Evolutionary conservation across 305 asterid species (phyloP), one percentile per base, ranked within the genome.

Genomic region (Fraxinus paxiana): DNA sequence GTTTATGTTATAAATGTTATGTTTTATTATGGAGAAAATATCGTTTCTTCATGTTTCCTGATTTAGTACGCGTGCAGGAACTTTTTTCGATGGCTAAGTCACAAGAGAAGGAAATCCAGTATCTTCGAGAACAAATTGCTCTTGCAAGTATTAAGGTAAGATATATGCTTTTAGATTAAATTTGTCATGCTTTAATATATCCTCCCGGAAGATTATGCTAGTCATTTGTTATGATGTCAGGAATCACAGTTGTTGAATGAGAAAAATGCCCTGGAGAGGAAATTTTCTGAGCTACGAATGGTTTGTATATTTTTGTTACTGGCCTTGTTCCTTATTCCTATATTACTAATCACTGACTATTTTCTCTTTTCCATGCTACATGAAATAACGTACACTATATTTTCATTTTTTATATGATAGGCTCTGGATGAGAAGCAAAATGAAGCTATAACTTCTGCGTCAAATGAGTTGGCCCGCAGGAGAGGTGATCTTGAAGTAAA

Each of bases 401-500:
- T 20, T 79, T 26, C 2, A 15, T 13, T 77, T 78, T 82, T 81
- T 76, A 79, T 67, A 80, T 82, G 84, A 56, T 83, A 96, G 99
- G 99, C 98, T 76, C 84, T 96, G 72, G 99, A 96, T 89, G 98
- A 94, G 86, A 94, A 93, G 88, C 98, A 96, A 86, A 92, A 82
- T 81, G 98, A 96, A 88, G 93, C 94, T 80, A 89, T 96, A 85
- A 86, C 84, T 78, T 88, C 98, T 78, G 96, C 97, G 22, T 91
- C 99, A 69, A 92, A 91, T 73, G 98, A 94, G 86, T 87, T 96
- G 90, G 92, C 90, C 76, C 87, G 87, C 73, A 92, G 99, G 90
- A 96, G 94, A 88, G 95, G 94, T 33, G 97, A 92, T 77, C 98
- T 96, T 83, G 98, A 96, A 92, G 96, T 92, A 82, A 94, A 96